These are phyloP conservation scores for Yamadazyma blattariae DNA, from an alignment of 1,139 yeast species.

Conservation along the genomic window DNA sequence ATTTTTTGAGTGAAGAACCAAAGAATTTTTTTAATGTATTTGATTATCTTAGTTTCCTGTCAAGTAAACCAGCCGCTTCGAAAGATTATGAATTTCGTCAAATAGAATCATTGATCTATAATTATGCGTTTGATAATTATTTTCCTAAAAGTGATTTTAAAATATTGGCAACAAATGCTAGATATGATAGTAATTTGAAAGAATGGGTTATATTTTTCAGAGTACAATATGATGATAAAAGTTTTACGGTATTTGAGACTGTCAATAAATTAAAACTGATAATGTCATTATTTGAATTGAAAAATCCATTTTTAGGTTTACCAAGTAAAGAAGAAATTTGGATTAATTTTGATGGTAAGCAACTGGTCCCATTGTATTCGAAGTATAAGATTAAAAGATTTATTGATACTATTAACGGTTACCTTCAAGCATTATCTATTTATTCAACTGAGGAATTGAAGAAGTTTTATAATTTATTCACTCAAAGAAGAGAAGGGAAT, in stretches of 20 bases:
- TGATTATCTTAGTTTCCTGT: conserved; percentile 38
- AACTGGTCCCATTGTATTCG: conserved; percentile 31
- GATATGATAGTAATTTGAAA: conserved; percentile 27
- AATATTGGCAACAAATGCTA: conserved; percentile 33
- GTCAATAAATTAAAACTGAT: conserved; percentile 40
- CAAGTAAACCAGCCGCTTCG: conserved; percentile 22
- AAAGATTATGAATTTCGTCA: conserved; percentile 28
- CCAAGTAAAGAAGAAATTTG: conserved; percentile 38
- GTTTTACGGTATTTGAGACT: conserved; percentile 25
- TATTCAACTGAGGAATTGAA: conserved; percentile 14
- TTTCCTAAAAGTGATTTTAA: conserved; percentile 11
- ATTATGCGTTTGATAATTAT: conserved; percentile 25
- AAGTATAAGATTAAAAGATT: conserved; percentile 45
- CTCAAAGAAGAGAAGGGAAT: conserved; percentile 8
- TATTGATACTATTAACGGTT: conserved; percentile 45
- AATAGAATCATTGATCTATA: conserved; percentile 46
- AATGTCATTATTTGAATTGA: conserved; percentile 29
- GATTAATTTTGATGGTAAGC: conserved; percentile 32
- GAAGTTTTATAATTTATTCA: conserved; percentile 5
- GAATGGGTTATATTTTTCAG: conserved; percentile 36
- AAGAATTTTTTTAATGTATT: conserved; percentile 42
- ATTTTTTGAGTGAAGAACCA: conserved; percentile 43
- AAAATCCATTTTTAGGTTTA: conserved; percentile 33
- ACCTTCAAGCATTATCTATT: conserved; percentile 37
- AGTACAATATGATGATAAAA: conserved; percentile 11